These are phyloP conservation scores for Scheffersomyces lignicola DNA, from an alignment of 1,139 yeast species.

Conservation along the genomic window DNA sequence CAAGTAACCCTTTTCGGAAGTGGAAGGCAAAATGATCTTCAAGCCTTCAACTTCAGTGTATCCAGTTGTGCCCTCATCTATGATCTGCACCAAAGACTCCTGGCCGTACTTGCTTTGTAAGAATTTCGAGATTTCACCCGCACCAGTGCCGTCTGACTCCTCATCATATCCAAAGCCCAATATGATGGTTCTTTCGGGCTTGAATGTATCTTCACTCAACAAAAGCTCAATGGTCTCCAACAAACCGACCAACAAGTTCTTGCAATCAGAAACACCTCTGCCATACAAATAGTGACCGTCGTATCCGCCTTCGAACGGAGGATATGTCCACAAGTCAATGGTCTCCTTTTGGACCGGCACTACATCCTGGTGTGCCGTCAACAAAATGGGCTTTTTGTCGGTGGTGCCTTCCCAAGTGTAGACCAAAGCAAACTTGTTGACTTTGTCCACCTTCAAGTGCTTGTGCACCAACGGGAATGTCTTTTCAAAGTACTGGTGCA, in stretches of 20 bases:
- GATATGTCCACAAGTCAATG: slow-evolving; percentile 39
- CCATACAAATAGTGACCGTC: slow-evolving; percentile 45
- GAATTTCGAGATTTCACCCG: slow-evolving; percentile 28
- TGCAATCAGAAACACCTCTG: slow-evolving; percentile 51
- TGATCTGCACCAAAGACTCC: slow-evolving; percentile 39
- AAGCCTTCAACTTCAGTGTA: slow-evolving; percentile 38
- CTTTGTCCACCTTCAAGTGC: slow-evolving; percentile 28
- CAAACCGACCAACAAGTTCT: slow-evolving; percentile 41
- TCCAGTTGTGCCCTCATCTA: slow-evolving; percentile 48
- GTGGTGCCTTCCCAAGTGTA: slow-evolving; percentile 38
- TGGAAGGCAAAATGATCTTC: slow-evolving; percentile 55
- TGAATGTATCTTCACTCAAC: slow-evolving; percentile 31
- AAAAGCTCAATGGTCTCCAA: slow-evolving; percentile 44
- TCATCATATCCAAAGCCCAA: slow-evolving; percentile 53
- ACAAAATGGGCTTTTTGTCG: slow-evolving; percentile 37
- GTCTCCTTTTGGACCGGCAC: slow-evolving; percentile 49
- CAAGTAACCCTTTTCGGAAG: slow-evolving; percentile 49
- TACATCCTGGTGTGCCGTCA: slow-evolving; percentile 52
- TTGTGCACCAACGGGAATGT: slow-evolving; percentile 34
- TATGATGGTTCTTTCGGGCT: slow-evolving; percentile 42
- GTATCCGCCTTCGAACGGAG: slow-evolving; percentile 43
- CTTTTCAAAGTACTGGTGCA: slow-evolving; percentile 28
- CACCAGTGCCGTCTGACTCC: slow-evolving; percentile 44
- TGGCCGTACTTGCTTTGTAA: slow-evolving; percentile 36
- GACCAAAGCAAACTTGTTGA: slow-evolving; percentile 34